A percentile compares a stretch with the other conserved stretches of the same genome.
phyloP scores from a whole-genome alignment of 2,329 filamentous ascomycete genomes.

The Rugonectria rugulosa region DNA sequence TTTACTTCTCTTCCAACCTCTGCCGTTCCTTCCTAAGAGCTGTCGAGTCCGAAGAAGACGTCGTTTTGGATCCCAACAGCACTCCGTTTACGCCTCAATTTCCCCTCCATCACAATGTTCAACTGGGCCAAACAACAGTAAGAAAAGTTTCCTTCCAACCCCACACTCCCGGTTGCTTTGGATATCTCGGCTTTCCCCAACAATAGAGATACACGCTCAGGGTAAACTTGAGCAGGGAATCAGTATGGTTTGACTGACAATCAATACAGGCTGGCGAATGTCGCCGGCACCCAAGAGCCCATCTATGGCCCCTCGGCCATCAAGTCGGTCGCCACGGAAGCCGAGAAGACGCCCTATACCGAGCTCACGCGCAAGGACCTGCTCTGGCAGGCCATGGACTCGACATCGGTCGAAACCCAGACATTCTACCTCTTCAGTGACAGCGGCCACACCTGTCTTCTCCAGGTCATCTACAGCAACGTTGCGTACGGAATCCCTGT shows the following conservation, averaged over 20 bases:
- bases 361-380: constrained; percentile 80
- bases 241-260: constrained; percentile 24
- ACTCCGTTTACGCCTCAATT: not conserved
- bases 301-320: constrained; percentile 92
- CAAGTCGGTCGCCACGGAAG: constrained; percentile 83
- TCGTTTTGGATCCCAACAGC: constrained; percentile 3
- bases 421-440: constrained; percentile 90
- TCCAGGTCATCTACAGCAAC: constrained; percentile 97
- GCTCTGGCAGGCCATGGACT: constrained; percentile 82
- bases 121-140: constrained; percentile 95
- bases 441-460: constrained; percentile 76
- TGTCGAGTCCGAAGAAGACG: not conserved
- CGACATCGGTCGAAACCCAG: constrained; percentile 92
- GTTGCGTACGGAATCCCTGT: constrained; percentile 72
- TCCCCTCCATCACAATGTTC: constrained; percentile 70
- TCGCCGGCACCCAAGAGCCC: constrained; percentile 95
- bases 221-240: not conserved
- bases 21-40: not conserved
- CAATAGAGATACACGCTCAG: not conserved
- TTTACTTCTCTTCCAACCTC: constrained; percentile 2
- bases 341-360: constrained; percentile 79
- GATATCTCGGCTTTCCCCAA: not conserved
- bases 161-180: not conserved
- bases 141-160: constrained; percentile 43
- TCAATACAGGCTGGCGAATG: constrained; percentile 70